Base-by-base conservation (phyloP, 1,139 yeast species). In the Hemisphaericaspora xylofermentans region DNA sequence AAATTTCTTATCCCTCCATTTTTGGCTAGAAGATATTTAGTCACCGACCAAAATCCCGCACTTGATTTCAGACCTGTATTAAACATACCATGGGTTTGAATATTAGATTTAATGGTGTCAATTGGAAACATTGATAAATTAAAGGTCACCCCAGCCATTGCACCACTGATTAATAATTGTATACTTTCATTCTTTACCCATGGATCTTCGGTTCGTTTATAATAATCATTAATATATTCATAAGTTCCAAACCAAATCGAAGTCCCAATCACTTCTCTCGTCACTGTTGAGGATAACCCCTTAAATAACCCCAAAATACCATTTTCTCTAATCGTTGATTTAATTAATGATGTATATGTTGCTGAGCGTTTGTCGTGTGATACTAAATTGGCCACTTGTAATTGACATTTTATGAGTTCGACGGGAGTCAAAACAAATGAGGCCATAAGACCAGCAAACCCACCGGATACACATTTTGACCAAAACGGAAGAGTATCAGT, bases 211-310 rank as follows among this genome's bases (percentile, higher is more conserved):
- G 51, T 44, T 4, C 21, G 29, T 42, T 68, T 66, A 39, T 83
- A 67, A 22, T 60, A 51, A 4, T 61, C 61, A 32, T 74, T 68
- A 32, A 78, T 64, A 38, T 72, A 65, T 57, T 88, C 96, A 58
- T 88, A 88, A 26, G 93, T 79, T 0, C 96, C 94, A 64, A 91
- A 91, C 97, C 97, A 91, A 3, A 93, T 82, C 3, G 95, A 88
- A 1, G 96, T 87, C 6, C 98, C 98, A 19, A 89, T 83, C 29
- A 88, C 76, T 60, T 91, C 98, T 53, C 98, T 74, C 2, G 87
- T 49, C 42, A 88, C 65, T 0, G 98, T 91, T n/a, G 95, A 84
- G 1, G 81, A 69, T 50, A 89, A 89, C 1, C 98, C 98, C 46
- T 78, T 79, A 96, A 96, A 91, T 31, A 72, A 57, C 2, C 78